Evolutionary conservation across 805 yeast genomes (phyloP).

Genomic region (Yamadazyma tumulicola): DNA sequence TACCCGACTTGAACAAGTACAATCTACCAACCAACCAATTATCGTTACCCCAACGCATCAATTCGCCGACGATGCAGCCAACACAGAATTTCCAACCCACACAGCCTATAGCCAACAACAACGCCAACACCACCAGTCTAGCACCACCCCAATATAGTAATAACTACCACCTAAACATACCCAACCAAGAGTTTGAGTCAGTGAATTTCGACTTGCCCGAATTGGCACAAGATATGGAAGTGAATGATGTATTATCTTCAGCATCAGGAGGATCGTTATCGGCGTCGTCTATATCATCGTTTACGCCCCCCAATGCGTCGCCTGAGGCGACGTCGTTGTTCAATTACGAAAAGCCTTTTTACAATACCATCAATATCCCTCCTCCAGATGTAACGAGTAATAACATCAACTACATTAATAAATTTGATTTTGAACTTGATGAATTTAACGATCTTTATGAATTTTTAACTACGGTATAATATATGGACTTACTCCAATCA

Average conservation of each 20-base stretch:
- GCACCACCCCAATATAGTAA: background rate
- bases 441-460: conserved; percentile 12
- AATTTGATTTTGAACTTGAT: conserved; percentile 5
- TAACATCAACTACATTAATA: background rate
- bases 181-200: background rate
- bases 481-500: no score
- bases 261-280: no score
- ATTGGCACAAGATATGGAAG: no score
- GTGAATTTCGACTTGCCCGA: background rate
- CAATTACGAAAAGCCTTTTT: conserved; percentile 1
- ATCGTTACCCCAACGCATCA: no score
- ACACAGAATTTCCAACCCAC: background rate
- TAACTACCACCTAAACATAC: background rate
- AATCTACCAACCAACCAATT: no score
- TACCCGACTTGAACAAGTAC: conserved; percentile 2
- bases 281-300: conserved; percentile 2
- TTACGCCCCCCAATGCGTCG: conserved; percentile 3
- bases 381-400: background rate
- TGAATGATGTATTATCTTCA: background rate
- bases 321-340: conserved; percentile 8
- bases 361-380: background rate
- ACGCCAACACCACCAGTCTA: background rate
- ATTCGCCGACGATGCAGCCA: background rate
- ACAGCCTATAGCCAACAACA: background rate
- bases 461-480: conserved; percentile 11